Evolutionary conservation across 2,329 filamentous ascomycete species (phyloP).

Genomic region (Alternaria sp.): DNA sequence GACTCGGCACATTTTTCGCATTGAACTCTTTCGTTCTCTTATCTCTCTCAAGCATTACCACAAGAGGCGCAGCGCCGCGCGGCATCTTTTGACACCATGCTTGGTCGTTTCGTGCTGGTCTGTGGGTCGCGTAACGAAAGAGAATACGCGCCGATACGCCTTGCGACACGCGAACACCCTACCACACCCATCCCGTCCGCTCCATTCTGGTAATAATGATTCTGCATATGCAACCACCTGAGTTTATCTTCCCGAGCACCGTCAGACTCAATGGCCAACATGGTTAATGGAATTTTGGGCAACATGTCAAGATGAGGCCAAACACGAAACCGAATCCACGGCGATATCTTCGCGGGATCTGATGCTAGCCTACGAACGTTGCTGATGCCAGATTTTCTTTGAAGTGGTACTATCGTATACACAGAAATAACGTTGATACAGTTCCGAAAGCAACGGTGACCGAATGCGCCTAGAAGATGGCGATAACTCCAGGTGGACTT

Average conservation of each 20-base stretch:
- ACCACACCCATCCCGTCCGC: fast-evolving
- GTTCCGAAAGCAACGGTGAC: neutral
- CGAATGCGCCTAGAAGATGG: constrained; percentile 30
- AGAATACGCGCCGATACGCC: neutral
- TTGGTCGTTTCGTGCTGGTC: neutral
- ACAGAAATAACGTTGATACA: no score
- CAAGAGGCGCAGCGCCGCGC: neutral
- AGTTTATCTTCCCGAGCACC: neutral
- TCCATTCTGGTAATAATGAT: fast-evolving
- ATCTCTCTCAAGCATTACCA: neutral
- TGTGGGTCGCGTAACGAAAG: neutral
- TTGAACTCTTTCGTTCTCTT: neutral
- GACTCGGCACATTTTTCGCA: neutral
- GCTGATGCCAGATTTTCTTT: neutral
- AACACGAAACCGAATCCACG: neutral
- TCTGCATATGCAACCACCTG: neutral
- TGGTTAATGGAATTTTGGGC: neutral
- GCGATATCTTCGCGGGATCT: neutral
- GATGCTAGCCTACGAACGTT: neutral
- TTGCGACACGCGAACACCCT: neutral
- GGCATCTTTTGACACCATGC: neutral
- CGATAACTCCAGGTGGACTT: constrained; percentile 45
- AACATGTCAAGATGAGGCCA: neutral
- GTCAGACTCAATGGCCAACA: neutral
- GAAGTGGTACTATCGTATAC: fast-evolving